These are phyloP conservation scores for Crepidotus sp. DNA, from an alignment of 1,284 basidiomycete genomes.

Conservation along the genomic window DNA sequence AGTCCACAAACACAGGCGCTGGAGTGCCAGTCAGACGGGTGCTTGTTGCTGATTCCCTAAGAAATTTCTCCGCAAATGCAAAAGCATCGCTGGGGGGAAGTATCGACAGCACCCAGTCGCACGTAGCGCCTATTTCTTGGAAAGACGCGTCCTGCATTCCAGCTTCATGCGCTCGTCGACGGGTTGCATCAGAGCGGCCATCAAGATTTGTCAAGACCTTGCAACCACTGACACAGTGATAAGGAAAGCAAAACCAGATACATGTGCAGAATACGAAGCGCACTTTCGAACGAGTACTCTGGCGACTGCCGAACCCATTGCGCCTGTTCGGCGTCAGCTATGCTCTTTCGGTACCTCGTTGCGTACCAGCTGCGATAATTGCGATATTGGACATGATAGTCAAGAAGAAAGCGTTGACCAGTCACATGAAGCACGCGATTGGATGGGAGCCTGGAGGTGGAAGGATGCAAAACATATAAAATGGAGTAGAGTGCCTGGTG, in stretches of 20 bases:
- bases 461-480: too few species aligned
- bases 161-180: slow-evolving; percentile 38
- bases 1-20: slow-evolving; percentile 42
- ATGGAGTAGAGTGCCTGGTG: neutral
- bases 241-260: neutral
- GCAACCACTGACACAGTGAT: neutral
- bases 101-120: slow-evolving; percentile 46
- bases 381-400: slow-evolving; percentile 12
- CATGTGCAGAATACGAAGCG: neutral
- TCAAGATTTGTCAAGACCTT: slow-evolving; percentile 18
- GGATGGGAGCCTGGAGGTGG: too few species aligned
- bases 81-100: slow-evolving; percentile 48
- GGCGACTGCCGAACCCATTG: slow-evolving; percentile 17
- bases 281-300: slow-evolving; percentile 9
- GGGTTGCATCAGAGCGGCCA: slow-evolving; percentile 14
- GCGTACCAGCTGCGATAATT: slow-evolving; percentile 17
- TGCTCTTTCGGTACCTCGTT: neutral
- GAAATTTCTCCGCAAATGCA: slow-evolving; percentile 38
- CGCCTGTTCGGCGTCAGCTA: slow-evolving; percentile 10
- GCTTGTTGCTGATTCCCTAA: slow-evolving; percentile 22
- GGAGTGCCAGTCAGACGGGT: slow-evolving; percentile 9
- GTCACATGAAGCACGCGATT: too few species aligned
- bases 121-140: slow-evolving; percentile 34
- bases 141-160: slow-evolving; percentile 44
- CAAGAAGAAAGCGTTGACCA: too few species aligned